Conservation (phyloP, 2,329 filamentous ascomycete genomes). For the Rhytidhysteron rufulum region DNA sequence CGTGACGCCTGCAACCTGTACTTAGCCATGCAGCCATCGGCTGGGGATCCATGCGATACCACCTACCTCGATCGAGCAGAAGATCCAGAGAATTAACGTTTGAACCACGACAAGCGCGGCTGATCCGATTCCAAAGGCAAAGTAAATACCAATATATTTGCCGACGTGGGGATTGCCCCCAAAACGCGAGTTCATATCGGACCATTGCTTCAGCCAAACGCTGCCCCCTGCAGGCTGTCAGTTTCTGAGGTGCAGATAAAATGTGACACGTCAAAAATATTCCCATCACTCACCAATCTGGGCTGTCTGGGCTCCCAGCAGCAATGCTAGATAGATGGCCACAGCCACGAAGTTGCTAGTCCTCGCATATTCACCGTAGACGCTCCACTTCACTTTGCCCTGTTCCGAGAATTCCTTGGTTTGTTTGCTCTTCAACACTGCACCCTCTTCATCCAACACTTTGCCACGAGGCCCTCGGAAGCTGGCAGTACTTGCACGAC, state of each 20-base stretch:
- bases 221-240: constrained; percentile 58
- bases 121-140: constrained; percentile 86
- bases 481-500: constrained; percentile 86
- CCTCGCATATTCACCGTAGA: constrained; percentile 92
- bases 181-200: constrained; percentile 68
- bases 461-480: constrained; percentile 85
- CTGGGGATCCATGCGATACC: constrained; percentile 4
- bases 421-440: constrained; percentile 72
- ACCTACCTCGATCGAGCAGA: constrained; percentile 92
- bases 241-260: constrained; percentile 5
- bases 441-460: constrained; percentile 76
- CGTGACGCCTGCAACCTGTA: constrained; percentile 67
- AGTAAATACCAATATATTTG: constrained; percentile 93
- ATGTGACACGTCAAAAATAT: constrained; percentile 1
- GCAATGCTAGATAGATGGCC: constrained; percentile 68
- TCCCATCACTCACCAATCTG: constrained; percentile 62
- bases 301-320: constrained; percentile 76
- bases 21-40: constrained; percentile 9
- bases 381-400: constrained; percentile 96
- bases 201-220: constrained; percentile 92
- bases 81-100: constrained; percentile 96
- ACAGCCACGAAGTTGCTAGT: constrained; percentile 89
- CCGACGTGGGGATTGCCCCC: constrained; percentile 72
- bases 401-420: constrained; percentile 86
- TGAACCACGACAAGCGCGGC: constrained; percentile 83